Evolutionary conservation across 352 stramenopile genomes (phyloP).

Genomic region (Pilasporangium apinafurcum): DNA sequence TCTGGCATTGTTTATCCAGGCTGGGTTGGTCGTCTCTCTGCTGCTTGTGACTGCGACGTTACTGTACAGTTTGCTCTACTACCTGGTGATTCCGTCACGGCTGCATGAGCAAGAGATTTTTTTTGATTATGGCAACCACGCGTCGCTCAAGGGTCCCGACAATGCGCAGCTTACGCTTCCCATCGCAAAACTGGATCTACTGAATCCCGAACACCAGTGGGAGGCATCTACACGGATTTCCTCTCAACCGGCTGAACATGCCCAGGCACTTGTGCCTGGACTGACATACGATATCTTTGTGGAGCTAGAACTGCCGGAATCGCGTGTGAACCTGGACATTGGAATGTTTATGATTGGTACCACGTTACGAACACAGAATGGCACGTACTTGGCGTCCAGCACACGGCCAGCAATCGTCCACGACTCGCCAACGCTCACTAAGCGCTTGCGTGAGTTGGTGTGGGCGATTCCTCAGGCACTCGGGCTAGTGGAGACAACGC

Average conservation of each 20-base stretch:
- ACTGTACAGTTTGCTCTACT: constrained; percentile 71
- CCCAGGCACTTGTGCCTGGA: constrained; percentile 42
- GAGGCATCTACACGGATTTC: constrained; percentile 21
- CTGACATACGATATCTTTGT: constrained; percentile 79
- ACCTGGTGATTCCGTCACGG: constrained; percentile 66
- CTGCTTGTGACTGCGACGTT: constrained; percentile 52
- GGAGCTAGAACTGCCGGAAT: constrained; percentile 64
- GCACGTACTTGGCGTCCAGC: constrained; percentile 33
- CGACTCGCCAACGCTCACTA: constrained; percentile 50
- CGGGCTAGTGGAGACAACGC: constrained; percentile 44
- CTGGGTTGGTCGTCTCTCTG: constrained; percentile 22
- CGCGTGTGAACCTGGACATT: constrained; percentile 47
- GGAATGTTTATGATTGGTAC: constrained; percentile 79
- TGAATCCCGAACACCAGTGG: constrained; percentile 54
- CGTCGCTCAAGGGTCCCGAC: constrained; percentile 9
- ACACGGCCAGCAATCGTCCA: constrained; percentile 53
- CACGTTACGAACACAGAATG: constrained; percentile 20
- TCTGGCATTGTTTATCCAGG: constrained; percentile 13
- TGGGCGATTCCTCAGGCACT: constrained; percentile 55
- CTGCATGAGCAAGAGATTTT: constrained; percentile 74
- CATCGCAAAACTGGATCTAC: constrained; percentile 46
- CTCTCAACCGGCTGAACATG: constrained; percentile 4
- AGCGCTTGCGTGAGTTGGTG: constrained; percentile 30
- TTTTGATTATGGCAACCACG: constrained; percentile 69
- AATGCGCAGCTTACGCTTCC: constrained; percentile 40